Evolutionary conservation across 331 rosid genomes (phyloP).

Genomic region (Stylosanthes scabra): DNA sequence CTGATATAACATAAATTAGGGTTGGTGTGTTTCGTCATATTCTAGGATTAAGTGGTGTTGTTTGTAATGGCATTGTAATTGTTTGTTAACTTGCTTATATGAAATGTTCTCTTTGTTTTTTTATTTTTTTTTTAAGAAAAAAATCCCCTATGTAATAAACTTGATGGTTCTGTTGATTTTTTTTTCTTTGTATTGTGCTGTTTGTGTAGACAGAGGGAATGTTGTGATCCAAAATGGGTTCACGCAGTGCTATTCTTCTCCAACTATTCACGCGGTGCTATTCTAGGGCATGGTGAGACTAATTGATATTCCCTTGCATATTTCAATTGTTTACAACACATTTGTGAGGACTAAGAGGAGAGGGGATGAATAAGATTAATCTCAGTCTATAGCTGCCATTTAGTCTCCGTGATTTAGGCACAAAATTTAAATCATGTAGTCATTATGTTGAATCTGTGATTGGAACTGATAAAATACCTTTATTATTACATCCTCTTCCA

Average conservation of each 20-base stretch:
- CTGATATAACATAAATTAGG: constrained; percentile 1
- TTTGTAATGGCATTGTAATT: background rate
- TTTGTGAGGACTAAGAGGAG: background rate
- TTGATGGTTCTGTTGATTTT: background rate
- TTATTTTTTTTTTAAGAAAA: background rate
- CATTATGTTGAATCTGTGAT: constrained; percentile 11
- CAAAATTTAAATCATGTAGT: too few relatives aligned
- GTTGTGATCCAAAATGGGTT: constrained; percentile 64
- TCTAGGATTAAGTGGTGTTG: constrained; percentile 38
- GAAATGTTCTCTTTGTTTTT: too few relatives aligned
- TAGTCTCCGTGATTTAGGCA: too few relatives aligned
- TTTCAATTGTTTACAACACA: constrained; percentile 17
- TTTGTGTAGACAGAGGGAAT: constrained; percentile 48
- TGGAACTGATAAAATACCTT: constrained; percentile 25
- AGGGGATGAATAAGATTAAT: background rate
- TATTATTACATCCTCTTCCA: constrained; percentile 44
- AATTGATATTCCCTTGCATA: constrained; percentile 29
- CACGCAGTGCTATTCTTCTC: constrained; percentile 49
- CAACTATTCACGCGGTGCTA: background rate
- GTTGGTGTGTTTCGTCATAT: constrained; percentile 29
- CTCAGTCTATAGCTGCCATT: constrained; percentile 10
- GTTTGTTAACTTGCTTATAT: background rate
- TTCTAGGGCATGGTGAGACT: constrained; percentile 83
- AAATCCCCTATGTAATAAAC: too few relatives aligned
- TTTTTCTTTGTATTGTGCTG: constrained; percentile 31